A percentile compares a stretch with the other conserved stretches of the same genome.
phyloP scores from a whole-genome alignment of 2,329 filamentous ascomycete species.

The Penicillium decumbens region DNA sequence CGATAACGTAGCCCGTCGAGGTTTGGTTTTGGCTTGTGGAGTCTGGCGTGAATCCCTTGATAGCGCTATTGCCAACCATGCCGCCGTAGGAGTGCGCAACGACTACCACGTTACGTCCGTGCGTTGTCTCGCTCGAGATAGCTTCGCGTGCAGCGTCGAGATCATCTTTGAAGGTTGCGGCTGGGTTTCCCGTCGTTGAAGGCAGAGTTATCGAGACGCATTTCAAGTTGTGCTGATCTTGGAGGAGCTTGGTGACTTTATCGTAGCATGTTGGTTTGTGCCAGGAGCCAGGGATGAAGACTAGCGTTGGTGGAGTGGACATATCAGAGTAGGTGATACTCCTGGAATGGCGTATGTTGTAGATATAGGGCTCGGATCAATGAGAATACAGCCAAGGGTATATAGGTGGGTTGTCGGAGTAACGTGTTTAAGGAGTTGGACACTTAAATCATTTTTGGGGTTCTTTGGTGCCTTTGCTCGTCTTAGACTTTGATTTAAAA shows the following conservation, averaged over 20 bases:
- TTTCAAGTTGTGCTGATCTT: conserved; percentile 23
- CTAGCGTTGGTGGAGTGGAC: conserved; percentile 30
- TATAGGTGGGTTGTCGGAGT: no score
- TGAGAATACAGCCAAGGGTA: no score
- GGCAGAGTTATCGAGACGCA: conserved; percentile 40
- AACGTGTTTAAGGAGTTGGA: no score
- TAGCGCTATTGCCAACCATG: conserved; percentile 44
- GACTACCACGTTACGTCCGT: conserved; percentile 45
- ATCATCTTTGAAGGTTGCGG: conserved; percentile 42
- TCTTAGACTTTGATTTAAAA: no score
- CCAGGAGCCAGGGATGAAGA: conserved; percentile 50
- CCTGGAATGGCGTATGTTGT: no score
- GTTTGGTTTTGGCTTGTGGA: conserved; percentile 9
- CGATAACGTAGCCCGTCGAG: conserved; percentile 40
- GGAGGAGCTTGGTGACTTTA: conserved; percentile 34
- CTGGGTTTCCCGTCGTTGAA: conserved; percentile 34
- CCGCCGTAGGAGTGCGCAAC: conserved; percentile 51
- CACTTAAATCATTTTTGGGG: no score
- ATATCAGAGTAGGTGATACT: background rate
- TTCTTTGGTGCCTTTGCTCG: no score
- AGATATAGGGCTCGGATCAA: no score
- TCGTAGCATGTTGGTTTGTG: conserved; percentile 41
- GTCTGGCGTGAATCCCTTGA: conserved; percentile 40
- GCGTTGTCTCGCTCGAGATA: conserved; percentile 35
- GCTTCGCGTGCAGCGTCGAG: conserved; percentile 38